A percentile compares a stretch with the other conserved stretches of the same genome.
Evolutionary conservation across 352 stramenopile genomes (phyloP).

Genomic region (Aphanomyces stellatus): DNA sequence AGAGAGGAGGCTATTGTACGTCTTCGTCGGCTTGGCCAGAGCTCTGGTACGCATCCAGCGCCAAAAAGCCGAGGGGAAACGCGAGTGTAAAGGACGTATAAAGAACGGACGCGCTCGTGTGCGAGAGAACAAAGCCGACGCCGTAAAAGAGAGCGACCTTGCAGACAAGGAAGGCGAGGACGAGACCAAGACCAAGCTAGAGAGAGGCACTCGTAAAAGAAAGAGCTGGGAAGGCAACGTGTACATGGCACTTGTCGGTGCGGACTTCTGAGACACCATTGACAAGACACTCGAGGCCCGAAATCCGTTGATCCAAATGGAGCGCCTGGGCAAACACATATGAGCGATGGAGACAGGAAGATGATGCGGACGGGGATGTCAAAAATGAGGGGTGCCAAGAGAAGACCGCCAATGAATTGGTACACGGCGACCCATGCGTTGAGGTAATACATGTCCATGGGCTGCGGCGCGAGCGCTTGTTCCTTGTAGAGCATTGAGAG

Average conservation of each 20-base stretch:
- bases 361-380: constrained; percentile 41
- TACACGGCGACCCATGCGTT: constrained; percentile 83
- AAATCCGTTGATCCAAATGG: constrained; percentile 74
- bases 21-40: constrained; percentile 26
- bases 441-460: constrained; percentile 82
- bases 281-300: constrained; percentile 67
- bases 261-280: constrained; percentile 59
- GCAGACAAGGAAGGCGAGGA: constrained; percentile 61
- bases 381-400: constrained; percentile 74
- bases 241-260: constrained; percentile 68
- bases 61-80: constrained; percentile 61
- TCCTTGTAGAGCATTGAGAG: constrained; percentile 87
- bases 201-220: neutral
- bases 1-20: constrained; percentile 28
- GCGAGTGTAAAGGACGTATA: constrained; percentile 63
- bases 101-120: constrained; percentile 72
- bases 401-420: constrained; percentile 74
- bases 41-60: constrained; percentile 70
- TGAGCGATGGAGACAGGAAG: constrained; percentile 8
- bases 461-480: constrained; percentile 62
- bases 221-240: neutral
- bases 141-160: constrained; percentile 76
- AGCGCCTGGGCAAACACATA: constrained; percentile 29
- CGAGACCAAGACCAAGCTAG: constrained; percentile 59
- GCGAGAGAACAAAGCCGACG: constrained; percentile 55